phyloP scores from a whole-genome alignment of 164 flowering plant genomes.

The Stephania cephalantha region DNA sequence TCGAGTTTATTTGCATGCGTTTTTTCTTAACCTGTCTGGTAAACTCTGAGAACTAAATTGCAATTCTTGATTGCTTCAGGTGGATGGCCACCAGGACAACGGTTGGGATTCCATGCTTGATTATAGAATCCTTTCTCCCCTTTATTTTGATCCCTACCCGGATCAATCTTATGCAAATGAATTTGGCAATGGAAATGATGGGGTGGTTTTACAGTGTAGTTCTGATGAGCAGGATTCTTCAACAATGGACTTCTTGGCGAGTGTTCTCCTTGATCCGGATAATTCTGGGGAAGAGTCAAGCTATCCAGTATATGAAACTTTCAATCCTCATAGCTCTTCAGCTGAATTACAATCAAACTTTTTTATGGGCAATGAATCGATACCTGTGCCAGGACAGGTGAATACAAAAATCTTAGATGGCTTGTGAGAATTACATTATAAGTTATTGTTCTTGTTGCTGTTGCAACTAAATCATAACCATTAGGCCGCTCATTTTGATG shows the following conservation, averaged over 20 bases:
- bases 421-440: background rate
- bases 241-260: constrained; percentile 34
- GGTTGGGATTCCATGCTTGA: constrained; percentile 10
- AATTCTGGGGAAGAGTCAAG: constrained; percentile 18
- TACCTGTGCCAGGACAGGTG: constrained; percentile 20
- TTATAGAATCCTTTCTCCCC: constrained; percentile 23
- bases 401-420: background rate
- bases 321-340: background rate
- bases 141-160: constrained; percentile 18
- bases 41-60: background rate
- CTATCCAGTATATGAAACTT: too few relatives aligned
- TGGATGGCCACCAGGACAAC: constrained; percentile 16
- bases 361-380: constrained; percentile 28
- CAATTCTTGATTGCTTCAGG: constrained; percentile 16
- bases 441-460: background rate
- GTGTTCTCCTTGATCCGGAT: constrained; percentile 22
- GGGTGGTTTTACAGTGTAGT: constrained; percentile 25
- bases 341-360: background rate
- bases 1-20: background rate
- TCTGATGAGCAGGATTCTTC: constrained; percentile 28
- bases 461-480: background rate
- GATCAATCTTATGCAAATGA: constrained; percentile 22
- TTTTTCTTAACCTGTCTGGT: background rate
- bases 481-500: background rate
- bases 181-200: constrained; percentile 14